phyloP scores from a whole-genome alignment of 345 rosid genomes.

The Anacardium occidentale region DNA sequence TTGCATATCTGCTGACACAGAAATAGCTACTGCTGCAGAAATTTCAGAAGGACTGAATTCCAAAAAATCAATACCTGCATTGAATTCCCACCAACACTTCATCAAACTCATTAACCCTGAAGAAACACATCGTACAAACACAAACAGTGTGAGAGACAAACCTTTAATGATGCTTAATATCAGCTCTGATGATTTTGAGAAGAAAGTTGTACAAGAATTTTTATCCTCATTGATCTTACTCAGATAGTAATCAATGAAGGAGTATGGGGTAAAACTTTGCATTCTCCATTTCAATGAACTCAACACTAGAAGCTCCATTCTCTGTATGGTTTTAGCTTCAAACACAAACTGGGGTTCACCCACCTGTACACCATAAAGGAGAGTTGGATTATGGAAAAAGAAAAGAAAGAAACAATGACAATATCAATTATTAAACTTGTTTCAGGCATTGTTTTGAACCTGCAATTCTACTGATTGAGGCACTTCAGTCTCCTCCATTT shows the following conservation, averaged over 20 bases:
- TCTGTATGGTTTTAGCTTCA: slow-evolving; percentile 52
- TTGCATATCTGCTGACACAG: slow-evolving; percentile 49
- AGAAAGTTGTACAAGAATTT: slow-evolving; percentile 30
- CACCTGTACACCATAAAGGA: slow-evolving; percentile 33
- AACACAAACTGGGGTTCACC: slow-evolving; percentile 49
- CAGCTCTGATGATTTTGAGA: slow-evolving; percentile 45
- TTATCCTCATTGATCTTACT: slow-evolving; percentile 40
- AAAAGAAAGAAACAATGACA: background rate
- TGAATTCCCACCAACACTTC: slow-evolving; percentile 38
- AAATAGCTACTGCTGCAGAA: slow-evolving; percentile 71
- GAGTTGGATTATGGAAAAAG: background rate
- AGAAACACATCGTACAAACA: slow-evolving; percentile 16
- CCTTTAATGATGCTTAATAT: slow-evolving; percentile 57
- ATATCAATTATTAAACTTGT: background rate
- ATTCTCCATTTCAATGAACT: slow-evolving; percentile 66
- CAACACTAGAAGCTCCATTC: slow-evolving; percentile 72
- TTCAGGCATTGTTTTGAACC: slow-evolving; percentile 31
- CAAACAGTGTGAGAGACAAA: slow-evolving; percentile 17
- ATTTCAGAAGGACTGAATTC: slow-evolving; percentile 76
- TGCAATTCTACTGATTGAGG: slow-evolving; percentile 54
- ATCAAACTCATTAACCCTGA: slow-evolving; percentile 28
- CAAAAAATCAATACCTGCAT: slow-evolving; percentile 78
- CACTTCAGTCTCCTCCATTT: slow-evolving; percentile 62
- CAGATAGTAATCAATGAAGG: slow-evolving; percentile 52
- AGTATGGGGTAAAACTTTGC: slow-evolving; percentile 50